Evolutionary conservation across 208 protist species (phyloP), one percentile per base, ranked within the genome.

Genomic region (Zelonia costaricensis): DNA sequence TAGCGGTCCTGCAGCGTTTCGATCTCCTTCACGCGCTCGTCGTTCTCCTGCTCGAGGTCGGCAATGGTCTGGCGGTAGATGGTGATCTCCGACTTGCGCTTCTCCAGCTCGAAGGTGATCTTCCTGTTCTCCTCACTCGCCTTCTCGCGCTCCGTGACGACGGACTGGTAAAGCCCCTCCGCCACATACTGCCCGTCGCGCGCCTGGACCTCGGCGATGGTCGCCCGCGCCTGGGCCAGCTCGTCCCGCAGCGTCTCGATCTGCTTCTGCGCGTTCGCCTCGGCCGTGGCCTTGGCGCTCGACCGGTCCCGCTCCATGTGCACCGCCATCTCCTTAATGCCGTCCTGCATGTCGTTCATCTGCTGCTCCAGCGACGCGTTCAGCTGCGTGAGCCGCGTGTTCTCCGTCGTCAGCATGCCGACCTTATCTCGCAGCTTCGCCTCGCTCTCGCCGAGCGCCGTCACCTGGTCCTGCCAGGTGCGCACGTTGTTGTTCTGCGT

Each of bases 31-130:
- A 92, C 73, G 48, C 90, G 84, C 46, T 93, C 86, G 54, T 93
- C 86, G 53, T 92, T 92, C 58, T 93, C 86, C 23, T 80, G 45
- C 74, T 95, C 86, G 9, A 93, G 59, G 23, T 93, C 84, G 35
- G 67, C 62, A 46, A 95, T 93, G 1, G 82, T 93, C 59, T 95
- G 81, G 25, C 84, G 86, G 54, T 93, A 92, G 39, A 95, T 91
- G 23, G 88, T 62, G 58, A 95, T 92, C 54, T 95, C 89, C 23
- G 86, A 90, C 74, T 89, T 95, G 53, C 86, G 69, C 77, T 89
- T 88, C 45, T 95, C 85, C 30, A 88, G 45, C 40, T 95, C 85
- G 57, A 77, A 49, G 38, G 27, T 63, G 47, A 76, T 75, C 25
- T 48, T 65, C 42, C 69, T 69, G n/a, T 77, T 70, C 13, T 92